A percentile compares a stretch with the other conserved stretches of the same genome.
These are phyloP conservation scores for Polyporus arcularius DNA, from an alignment of 768 basidiomycete species.

Conservation along the genomic window DNA sequence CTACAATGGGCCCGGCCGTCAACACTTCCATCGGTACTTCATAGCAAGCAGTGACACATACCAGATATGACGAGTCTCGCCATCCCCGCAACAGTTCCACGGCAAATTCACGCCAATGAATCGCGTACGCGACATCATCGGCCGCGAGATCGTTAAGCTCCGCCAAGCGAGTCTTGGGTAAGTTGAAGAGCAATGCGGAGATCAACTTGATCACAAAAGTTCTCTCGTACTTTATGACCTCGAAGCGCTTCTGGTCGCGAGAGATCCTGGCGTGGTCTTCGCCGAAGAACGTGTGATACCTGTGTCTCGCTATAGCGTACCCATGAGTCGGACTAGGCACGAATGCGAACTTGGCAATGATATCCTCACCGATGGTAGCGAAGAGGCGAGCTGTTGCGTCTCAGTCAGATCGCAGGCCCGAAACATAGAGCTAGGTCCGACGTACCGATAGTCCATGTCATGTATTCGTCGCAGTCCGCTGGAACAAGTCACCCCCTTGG, in stretches of 20 bases:
- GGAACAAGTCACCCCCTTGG: background rate
- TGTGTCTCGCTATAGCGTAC: conserved; percentile 13
- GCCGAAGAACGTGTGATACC: conserved; percentile 29
- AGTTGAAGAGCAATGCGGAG: conserved; percentile 15
- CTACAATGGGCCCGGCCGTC: background rate
- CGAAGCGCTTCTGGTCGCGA: conserved; percentile 19
- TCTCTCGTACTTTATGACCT: background rate
- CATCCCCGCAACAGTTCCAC: conserved; percentile 17
- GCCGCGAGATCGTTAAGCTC: conserved; percentile 23
- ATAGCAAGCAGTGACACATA: background rate
- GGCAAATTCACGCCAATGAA: conserved; percentile 27
- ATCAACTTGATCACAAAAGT: conserved; percentile 1
- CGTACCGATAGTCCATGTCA: conserved; percentile 21
- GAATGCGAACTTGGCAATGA: too few relatives aligned
- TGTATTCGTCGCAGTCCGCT: conserved; percentile 7
- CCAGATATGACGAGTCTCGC: conserved; percentile 17
- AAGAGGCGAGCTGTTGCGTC: conserved; percentile 23
- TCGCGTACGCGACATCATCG: conserved; percentile 25
- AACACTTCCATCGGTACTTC: too few relatives aligned
- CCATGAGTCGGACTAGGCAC: background rate
- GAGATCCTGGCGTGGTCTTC: conserved; percentile 27
- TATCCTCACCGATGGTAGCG: conserved; percentile 16
- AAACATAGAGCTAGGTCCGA: background rate
- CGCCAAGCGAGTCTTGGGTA: conserved; percentile 10
- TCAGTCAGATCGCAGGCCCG: background rate